Percentiles rank a stretch among this genome's conserved stretches.
These are phyloP conservation scores for Clavariopsis aquatica DNA, from an alignment of 495 filamentous ascomycete species.

Conservation along the genomic window DNA sequence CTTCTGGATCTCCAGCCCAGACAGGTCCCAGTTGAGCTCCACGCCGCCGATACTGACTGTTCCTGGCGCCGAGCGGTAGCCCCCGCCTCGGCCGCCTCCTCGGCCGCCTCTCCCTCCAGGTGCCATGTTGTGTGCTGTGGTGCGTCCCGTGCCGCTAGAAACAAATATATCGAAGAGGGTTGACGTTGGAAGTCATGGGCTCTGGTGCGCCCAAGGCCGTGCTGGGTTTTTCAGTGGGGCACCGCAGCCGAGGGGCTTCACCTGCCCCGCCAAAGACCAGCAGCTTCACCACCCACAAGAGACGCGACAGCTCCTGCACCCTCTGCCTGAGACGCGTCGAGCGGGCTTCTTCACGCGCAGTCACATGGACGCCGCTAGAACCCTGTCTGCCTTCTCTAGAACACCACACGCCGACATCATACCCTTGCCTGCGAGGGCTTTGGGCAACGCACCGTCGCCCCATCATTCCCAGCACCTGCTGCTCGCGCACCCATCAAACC, in stretches of 20 bases:
- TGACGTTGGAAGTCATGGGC: too few relatives aligned
- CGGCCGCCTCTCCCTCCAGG: constrained; percentile 11
- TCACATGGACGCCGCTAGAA: neutral
- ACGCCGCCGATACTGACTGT: constrained; percentile 39
- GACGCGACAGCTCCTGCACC: neutral
- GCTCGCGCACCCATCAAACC: constrained; percentile 1
- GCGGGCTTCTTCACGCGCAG: neutral
- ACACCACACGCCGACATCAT: neutral
- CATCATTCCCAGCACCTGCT: neutral
- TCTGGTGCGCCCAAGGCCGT: too few relatives aligned
- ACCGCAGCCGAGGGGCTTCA: constrained; percentile 10
- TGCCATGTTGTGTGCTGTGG: neutral
- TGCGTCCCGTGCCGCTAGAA: neutral
- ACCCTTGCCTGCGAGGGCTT: neutral
- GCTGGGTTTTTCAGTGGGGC: constrained; percentile 2
- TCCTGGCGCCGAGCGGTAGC: constrained; percentile 14
- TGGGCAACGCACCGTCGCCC: too few relatives aligned
- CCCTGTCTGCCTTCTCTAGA: too few relatives aligned
- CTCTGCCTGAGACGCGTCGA: neutral
- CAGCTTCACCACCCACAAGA: too few relatives aligned
- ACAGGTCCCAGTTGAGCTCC: constrained; percentile 44
- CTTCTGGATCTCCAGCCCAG: constrained; percentile 42
- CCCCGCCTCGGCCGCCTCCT: constrained; percentile 39
- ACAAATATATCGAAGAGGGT: neutral
- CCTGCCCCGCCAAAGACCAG: neutral